phyloP scores from a whole-genome alignment of 805 yeast genomes.

The Millerozyma miso region DNA sequence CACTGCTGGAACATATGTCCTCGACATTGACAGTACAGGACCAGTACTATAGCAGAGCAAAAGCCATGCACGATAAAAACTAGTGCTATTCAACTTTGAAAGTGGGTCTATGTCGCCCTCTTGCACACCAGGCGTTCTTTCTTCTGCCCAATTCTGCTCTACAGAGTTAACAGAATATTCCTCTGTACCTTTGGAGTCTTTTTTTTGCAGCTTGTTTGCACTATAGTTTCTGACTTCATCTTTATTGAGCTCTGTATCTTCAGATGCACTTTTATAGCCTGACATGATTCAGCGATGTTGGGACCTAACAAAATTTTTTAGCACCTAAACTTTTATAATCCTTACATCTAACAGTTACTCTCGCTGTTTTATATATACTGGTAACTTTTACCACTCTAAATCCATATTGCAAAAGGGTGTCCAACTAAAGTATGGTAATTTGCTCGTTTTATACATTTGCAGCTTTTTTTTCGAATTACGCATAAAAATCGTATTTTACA shows the following conservation, averaged over 20 bases:
- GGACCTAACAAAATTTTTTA: too few relatives aligned
- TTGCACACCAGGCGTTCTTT: background rate
- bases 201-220: too few relatives aligned
- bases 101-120: background rate
- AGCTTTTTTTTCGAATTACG: background rate
- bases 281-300: too few relatives aligned
- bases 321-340: too few relatives aligned
- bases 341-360: too few relatives aligned
- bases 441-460: background rate
- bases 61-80: constrained; percentile 29
- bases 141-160: background rate
- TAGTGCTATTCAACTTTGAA: background rate
- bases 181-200: too few relatives aligned
- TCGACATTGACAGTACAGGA: constrained; percentile 38
- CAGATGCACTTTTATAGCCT: too few relatives aligned
- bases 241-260: too few relatives aligned
- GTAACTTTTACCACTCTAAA: too few relatives aligned
- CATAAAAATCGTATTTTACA: background rate
- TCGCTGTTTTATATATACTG: too few relatives aligned
- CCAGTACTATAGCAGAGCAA: constrained; percentile 38
- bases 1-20: constrained; percentile 38
- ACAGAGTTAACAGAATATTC: background rate
- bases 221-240: too few relatives aligned
- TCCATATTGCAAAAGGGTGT: background rate
- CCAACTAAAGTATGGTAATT: background rate